Evolutionary conservation across 345 rosid genomes (phyloP).

Genomic region (Firmiana major): DNA sequence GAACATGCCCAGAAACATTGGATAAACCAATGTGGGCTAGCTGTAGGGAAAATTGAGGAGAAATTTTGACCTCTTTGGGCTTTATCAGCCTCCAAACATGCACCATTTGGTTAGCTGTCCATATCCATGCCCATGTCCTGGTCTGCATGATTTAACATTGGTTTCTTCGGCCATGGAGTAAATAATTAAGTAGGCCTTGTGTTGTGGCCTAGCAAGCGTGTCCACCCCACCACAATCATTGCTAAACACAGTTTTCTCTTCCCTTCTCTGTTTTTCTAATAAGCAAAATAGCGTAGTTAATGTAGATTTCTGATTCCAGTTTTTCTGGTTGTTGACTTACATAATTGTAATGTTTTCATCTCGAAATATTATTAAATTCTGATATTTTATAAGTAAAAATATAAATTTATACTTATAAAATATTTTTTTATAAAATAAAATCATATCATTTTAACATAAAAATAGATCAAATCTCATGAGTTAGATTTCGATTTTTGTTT

Average conservation of each 20-base stretch:
- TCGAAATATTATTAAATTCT: too few relatives aligned
- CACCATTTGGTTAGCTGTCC: conserved; percentile 2
- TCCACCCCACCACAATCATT: too few relatives aligned
- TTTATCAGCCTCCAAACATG: background rate
- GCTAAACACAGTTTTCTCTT: too few relatives aligned
- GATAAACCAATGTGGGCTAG: background rate
- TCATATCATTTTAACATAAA: too few relatives aligned
- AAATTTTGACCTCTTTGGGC: conserved; percentile 11
- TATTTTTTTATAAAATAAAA: too few relatives aligned
- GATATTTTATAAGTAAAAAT: too few relatives aligned
- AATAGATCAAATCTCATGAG: too few relatives aligned
- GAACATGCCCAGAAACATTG: background rate
- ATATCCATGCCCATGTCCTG: background rate
- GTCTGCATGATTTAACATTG: background rate
- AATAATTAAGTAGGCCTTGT: background rate
- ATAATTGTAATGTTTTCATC: too few relatives aligned
- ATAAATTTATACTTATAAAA: too few relatives aligned
- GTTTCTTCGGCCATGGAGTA: background rate
- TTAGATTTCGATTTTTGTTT: too few relatives aligned
- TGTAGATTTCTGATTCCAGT: background rate
- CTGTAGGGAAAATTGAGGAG: conserved; percentile 14
- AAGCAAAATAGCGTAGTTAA: background rate
- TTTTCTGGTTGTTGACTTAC: background rate
- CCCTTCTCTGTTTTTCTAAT: background rate
- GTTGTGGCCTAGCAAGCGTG: background rate